A percentile compares a stretch with the other conserved stretches of the same genome.
These are phyloP conservation scores for Tolypocladium sp. DNA, from an alignment of 2,329 filamentous ascomycete species.

Conservation along the genomic window DNA sequence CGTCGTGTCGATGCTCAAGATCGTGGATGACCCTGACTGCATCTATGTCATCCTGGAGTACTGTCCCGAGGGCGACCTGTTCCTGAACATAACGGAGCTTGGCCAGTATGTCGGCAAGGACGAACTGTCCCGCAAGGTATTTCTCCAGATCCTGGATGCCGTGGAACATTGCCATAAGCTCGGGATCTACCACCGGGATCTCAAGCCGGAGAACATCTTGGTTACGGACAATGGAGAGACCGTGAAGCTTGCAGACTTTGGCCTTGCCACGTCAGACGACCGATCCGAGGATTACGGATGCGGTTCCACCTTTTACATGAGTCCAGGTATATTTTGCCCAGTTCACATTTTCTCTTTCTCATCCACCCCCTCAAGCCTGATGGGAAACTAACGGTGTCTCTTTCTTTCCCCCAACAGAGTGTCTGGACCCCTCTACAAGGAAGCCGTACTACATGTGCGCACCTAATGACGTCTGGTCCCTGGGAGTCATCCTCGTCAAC, in stretches of 20 bases:
- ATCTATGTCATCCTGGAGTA: slow-evolving; percentile 96
- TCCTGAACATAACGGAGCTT: slow-evolving; percentile 93
- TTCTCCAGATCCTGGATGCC: slow-evolving; percentile 93
- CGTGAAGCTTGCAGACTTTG: slow-evolving; percentile 95
- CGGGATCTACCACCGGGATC: slow-evolving; percentile 92
- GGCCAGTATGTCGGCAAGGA: slow-evolving; percentile 92
- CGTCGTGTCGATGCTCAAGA: slow-evolving; percentile 88
- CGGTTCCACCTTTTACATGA: slow-evolving; percentile 99
- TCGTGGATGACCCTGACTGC: slow-evolving; percentile 84
- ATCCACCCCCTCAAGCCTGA: neutral
- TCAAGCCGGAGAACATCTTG: slow-evolving; percentile 97
- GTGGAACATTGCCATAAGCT: slow-evolving; percentile 89
- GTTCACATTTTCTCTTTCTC: slow-evolving; percentile 4
- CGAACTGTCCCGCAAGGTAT: slow-evolving; percentile 73
- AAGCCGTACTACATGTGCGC: slow-evolving; percentile 79
- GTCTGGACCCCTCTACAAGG: slow-evolving; percentile 67
- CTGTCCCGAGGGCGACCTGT: slow-evolving; percentile 92
- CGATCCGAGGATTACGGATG: slow-evolving; percentile 92
- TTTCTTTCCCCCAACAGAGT: slow-evolving; percentile 53
- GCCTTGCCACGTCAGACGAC: slow-evolving; percentile 77
- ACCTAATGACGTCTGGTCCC: slow-evolving; percentile 94
- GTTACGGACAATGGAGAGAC: slow-evolving; percentile 82
- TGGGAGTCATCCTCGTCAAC: slow-evolving; percentile 97
- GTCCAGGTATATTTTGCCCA: slow-evolving; percentile 63
- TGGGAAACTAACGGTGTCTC: slow-evolving; percentile 4